These are phyloP conservation scores for Vigna hirtella DNA, from an alignment of 306 rosid genomes.

Conservation along the genomic window DNA sequence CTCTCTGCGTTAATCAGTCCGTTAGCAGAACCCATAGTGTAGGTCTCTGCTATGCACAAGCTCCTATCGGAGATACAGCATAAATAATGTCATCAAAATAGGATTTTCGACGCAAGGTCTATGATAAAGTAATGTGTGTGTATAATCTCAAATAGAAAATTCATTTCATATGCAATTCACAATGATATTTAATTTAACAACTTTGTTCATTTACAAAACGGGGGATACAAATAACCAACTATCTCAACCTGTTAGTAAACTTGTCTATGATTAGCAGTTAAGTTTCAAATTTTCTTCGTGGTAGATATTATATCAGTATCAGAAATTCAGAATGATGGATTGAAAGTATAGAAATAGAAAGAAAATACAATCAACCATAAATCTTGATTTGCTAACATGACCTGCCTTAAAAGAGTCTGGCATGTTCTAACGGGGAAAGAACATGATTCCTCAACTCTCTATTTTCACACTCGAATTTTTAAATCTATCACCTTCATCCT, in stretches of 20 bases:
- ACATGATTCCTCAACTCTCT: not conserved
- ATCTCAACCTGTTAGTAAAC: conserved; percentile 22
- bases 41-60: conserved; percentile 44
- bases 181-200: conserved; percentile 12
- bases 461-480: not conserved
- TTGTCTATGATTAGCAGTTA: not conserved
- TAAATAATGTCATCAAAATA: conserved; percentile 33
- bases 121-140: conserved; percentile 19
- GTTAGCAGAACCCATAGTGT: conserved; percentile 62
- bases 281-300: not conserved
- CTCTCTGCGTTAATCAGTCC: conserved; percentile 43
- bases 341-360: conserved; percentile 23
- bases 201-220: not conserved
- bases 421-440: not conserved
- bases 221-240: not conserved
- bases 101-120: conserved; percentile 17
- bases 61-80: conserved; percentile 50
- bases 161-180: not conserved
- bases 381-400: not conserved
- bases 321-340: not conserved
- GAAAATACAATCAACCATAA: not conserved
- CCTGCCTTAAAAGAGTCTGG: not conserved
- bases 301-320: not conserved
- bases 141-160: not conserved
- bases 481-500: not conserved